phyloP scores from a whole-genome alignment of 2,329 filamentous ascomycete species.

The Fusarium bactridioides region DNA sequence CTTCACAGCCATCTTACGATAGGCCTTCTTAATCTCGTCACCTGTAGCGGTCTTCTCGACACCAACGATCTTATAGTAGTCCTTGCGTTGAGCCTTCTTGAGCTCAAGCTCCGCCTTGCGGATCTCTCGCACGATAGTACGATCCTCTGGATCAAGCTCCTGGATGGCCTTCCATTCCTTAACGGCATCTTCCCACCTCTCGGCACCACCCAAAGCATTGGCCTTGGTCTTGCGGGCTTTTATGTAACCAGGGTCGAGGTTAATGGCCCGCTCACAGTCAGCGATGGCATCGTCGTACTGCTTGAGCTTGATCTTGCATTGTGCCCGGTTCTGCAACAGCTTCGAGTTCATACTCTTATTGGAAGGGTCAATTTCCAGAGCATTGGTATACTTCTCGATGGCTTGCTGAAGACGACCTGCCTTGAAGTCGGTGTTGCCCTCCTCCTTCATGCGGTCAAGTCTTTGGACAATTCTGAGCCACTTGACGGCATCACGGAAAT shows the following conservation, averaged over 20 bases:
- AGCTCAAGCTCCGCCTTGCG: constrained; percentile 91
- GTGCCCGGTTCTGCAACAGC: constrained; percentile 89
- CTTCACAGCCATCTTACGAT: constrained; percentile 91
- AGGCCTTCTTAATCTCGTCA: constrained; percentile 92
- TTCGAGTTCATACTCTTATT: constrained; percentile 96
- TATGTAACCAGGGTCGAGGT: constrained; percentile 82
- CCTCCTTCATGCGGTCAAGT: constrained; percentile 90
- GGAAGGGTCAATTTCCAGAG: constrained; percentile 82
- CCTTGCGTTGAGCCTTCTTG: constrained; percentile 97
- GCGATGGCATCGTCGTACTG: constrained; percentile 81
- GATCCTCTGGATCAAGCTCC: constrained; percentile 84
- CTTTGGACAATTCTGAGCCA: constrained; percentile 91
- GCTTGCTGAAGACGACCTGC: constrained; percentile 80
- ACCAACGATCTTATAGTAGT: constrained; percentile 98
- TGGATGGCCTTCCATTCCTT: constrained; percentile 87
- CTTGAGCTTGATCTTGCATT: constrained; percentile 85
- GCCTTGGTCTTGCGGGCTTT: constrained; percentile 96
- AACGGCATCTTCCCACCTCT: constrained; percentile 91
- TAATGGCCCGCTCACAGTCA: constrained; percentile 86
- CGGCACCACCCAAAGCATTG: constrained; percentile 84
- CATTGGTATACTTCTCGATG: constrained; percentile 83
- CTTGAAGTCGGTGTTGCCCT: constrained; percentile 93
- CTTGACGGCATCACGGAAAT: constrained; percentile 87
- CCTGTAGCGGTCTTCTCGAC: constrained; percentile 87
- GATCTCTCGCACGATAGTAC: constrained; percentile 82